A percentile compares a stretch with the other conserved stretches of the same genome.
phyloP scores from a whole-genome alignment of 306 rosid genomes.

The Pachyrhizus erosus region DNA sequence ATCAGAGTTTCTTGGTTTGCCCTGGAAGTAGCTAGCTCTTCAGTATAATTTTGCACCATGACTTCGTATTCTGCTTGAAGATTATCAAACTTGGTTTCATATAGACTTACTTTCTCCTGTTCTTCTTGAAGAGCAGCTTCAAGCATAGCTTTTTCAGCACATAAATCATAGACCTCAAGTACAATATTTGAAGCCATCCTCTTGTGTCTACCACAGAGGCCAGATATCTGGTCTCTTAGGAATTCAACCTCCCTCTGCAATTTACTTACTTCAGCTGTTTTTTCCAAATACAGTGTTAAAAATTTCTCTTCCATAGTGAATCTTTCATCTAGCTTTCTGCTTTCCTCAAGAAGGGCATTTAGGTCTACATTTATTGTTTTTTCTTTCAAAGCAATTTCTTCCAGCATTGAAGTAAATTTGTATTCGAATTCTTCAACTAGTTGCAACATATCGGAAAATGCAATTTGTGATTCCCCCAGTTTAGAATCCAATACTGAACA shows the following conservation, averaged over 20 bases:
- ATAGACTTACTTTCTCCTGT: slow-evolving; percentile 39
- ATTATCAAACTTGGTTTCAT: slow-evolving; percentile 44
- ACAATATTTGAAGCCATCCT: slow-evolving; percentile 44
- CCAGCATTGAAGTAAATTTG: slow-evolving; percentile 46
- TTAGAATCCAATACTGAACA: slow-evolving; percentile 51
- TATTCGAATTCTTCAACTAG: slow-evolving; percentile 52
- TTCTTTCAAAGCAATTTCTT: slow-evolving; percentile 51
- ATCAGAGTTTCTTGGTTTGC: slow-evolving; percentile 46
- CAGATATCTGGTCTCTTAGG: slow-evolving; percentile 45
- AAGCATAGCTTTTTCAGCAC: slow-evolving; percentile 47
- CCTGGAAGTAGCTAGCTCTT: slow-evolving; percentile 45
- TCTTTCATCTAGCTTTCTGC: slow-evolving; percentile 42
- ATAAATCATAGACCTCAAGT: slow-evolving; percentile 44
- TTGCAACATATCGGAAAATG: slow-evolving; percentile 41
- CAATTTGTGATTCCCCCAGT: slow-evolving; percentile 43
- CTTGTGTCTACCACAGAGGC: slow-evolving; percentile 34
- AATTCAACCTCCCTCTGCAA: slow-evolving; percentile 44
- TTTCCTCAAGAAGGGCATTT: slow-evolving; percentile 50
- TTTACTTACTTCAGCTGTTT: slow-evolving; percentile 50
- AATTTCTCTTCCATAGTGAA: slow-evolving; percentile 46
- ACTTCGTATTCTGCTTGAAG: slow-evolving; percentile 46
- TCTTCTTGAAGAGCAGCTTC: slow-evolving; percentile 58
- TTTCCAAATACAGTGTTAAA: slow-evolving; percentile 50
- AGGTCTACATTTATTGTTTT: slow-evolving; percentile 43
- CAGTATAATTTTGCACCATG: slow-evolving; percentile 30